Conservation (phyloP, 108 stramenopile species). For the Phaeodactylum tricornutum region DNA sequence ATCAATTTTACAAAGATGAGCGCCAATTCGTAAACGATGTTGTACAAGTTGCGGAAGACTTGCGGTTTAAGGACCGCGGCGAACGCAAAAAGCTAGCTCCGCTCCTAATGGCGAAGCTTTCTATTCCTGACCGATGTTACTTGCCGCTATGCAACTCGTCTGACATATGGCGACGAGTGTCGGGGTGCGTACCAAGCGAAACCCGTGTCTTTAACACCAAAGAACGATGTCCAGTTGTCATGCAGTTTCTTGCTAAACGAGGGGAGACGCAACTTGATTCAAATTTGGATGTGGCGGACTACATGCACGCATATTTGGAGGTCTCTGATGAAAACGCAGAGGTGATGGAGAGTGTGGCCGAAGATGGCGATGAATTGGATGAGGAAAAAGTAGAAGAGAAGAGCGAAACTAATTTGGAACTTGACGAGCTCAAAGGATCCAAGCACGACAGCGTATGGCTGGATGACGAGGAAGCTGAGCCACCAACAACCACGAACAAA, state of each 20-base stretch:
- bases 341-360: constrained; percentile 8
- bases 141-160: constrained; percentile 87
- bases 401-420: constrained; percentile 9
- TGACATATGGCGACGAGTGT: constrained; percentile 80
- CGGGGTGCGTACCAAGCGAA: constrained; percentile 64
- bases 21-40: constrained; percentile 85
- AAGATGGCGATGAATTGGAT: constrained; percentile 13
- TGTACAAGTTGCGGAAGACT: constrained; percentile 89
- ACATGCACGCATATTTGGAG: constrained; percentile 81
- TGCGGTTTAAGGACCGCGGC: constrained; percentile 83
- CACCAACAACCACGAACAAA: too few species aligned
- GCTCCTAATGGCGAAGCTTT: constrained; percentile 41
- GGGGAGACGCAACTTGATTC: constrained; percentile 56
- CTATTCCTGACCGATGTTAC: constrained; percentile 82
- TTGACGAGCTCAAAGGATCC: constrained; percentile 2
- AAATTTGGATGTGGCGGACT: constrained; percentile 90
- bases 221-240: constrained; percentile 90
- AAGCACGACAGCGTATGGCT: constrained; percentile 1
- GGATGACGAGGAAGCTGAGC: too few species aligned
- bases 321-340: constrained; percentile 24
- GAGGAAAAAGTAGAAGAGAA: constrained; percentile 27
- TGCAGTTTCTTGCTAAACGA: constrained; percentile 82
- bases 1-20: constrained; percentile 86
- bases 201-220: constrained; percentile 94
- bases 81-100: constrained; percentile 77